These are phyloP conservation scores for Yamadazyma dushanensis DNA, from an alignment of 1,139 yeast genomes.

Conservation along the genomic window DNA sequence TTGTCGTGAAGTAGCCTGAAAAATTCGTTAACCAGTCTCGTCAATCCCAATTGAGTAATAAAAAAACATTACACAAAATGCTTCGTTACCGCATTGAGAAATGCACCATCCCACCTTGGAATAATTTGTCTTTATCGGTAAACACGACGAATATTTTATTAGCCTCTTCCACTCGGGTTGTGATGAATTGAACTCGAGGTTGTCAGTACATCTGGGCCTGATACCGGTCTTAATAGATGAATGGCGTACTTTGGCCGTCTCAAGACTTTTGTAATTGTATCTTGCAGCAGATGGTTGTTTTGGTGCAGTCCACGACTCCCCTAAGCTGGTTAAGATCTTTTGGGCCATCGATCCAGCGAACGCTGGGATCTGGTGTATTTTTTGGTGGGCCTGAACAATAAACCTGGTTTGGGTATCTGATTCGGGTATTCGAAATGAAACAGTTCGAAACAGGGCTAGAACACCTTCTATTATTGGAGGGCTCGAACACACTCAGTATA, in stretches of 20 bases:
- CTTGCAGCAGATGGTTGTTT: no score
- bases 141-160: background rate
- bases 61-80: slow-evolving; percentile 4
- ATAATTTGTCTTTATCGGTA: background rate
- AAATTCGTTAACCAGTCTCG: slow-evolving; percentile 1
- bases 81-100: background rate
- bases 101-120: background rate
- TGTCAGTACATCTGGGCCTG: background rate
- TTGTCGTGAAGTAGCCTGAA: background rate
- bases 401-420: no score
- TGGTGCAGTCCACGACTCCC: no score
- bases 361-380: no score
- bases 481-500: slow-evolving; percentile 3
- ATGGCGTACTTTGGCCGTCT: no score
- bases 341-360: no score
- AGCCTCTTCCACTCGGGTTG: background rate
- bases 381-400: no score
- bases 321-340: no score
- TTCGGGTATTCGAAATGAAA: no score
- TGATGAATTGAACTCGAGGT: background rate
- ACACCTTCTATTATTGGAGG: background rate
- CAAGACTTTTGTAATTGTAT: no score
- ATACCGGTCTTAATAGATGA: background rate
- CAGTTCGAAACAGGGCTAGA: no score
- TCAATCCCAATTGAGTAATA: slow-evolving; percentile 3